Evolutionary conservation across 257 asterid genomes (phyloP).

Genomic region (Fraxinus excelsior): DNA sequence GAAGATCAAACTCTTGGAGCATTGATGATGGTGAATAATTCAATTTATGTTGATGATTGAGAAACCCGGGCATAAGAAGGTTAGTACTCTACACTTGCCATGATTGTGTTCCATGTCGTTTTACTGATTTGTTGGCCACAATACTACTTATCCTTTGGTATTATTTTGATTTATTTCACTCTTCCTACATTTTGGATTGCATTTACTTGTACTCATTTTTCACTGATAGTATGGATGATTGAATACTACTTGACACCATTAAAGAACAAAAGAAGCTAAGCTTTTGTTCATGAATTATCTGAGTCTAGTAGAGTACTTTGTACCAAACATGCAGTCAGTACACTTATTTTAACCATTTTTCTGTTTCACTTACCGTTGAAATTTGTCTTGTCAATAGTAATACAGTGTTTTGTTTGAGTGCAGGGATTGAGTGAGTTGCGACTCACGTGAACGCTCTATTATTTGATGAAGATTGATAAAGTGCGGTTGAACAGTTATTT

Average conservation of each 20-base stretch:
- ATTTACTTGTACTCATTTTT: not conserved
- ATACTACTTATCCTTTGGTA: not conserved
- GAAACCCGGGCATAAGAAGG: not conserved
- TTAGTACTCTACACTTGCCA: not conserved
- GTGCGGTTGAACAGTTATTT: not conserved
- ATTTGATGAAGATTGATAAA: not conserved
- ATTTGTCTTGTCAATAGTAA: not conserved
- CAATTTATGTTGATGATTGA: not conserved
- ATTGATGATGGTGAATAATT: slow-evolving; percentile 31
- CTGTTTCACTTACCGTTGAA: not conserved
- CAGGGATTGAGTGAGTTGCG: not conserved
- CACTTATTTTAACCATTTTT: not conserved
- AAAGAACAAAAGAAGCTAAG: not conserved
- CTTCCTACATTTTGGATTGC: not conserved
- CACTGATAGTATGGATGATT: not conserved
- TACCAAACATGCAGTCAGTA: not conserved
- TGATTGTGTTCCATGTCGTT: not conserved
- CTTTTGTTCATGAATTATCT: too few relatives aligned
- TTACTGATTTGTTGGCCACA: not conserved
- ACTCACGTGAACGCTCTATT: not conserved
- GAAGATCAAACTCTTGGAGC: slow-evolving; percentile 77
- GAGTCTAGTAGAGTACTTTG: not conserved
- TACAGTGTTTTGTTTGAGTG: not conserved
- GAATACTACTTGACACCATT: not conserved
- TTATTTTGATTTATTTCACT: not conserved